Base-by-base conservation (phyloP, 129 eudicot species). In the Helichrysum umbraculigerum region DNA sequence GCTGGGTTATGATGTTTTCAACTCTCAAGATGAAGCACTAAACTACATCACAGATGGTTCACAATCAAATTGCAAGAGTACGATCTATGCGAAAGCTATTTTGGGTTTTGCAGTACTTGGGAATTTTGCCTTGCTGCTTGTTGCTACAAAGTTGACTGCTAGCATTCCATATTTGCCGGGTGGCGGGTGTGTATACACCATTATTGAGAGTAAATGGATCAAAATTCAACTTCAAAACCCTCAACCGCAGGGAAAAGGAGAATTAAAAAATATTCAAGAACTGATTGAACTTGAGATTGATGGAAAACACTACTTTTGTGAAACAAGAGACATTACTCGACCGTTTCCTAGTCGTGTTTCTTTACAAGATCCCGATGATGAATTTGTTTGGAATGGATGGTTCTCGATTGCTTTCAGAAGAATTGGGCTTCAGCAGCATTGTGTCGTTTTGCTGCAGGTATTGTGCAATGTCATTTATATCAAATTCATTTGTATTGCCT, bases 341-440 rank as follows among this genome's bases (percentile, higher is more conserved):
- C 96, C 98, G 29, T 92, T 92, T 71, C 98, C 98, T 17, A 92
- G 98, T 76, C 90, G 85, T 44, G 71, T 84, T 86, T 65, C 96
- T 15, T 63, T 86, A 81, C 81, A 79, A 35, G 71, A 72, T 41
- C 96, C 98, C 9, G 98, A 92, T 83, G 94, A 90, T 64, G 98
- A 92, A 80, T 92, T 90, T 82, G 94, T 92, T 68, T 92, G 98
- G 98, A 92, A 92, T 50, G 87, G 86, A 71, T 92, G 98, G 98
- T 82, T 92, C 68, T 88, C 96, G 7, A 68, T 62, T 66, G 81
- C 98, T 70, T 92, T 92, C 79, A 85, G 70, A 77, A 81, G 81
- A 72, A 90, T 92, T 44, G 98, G 98, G 74, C 87, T 92, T 32
- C 85, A 84, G 30, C 89, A 83, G 59, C 98, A 92, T 51, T 92